phyloP scores from a whole-genome alignment of 805 yeast species.

The Candida namnaoensis region DNA sequence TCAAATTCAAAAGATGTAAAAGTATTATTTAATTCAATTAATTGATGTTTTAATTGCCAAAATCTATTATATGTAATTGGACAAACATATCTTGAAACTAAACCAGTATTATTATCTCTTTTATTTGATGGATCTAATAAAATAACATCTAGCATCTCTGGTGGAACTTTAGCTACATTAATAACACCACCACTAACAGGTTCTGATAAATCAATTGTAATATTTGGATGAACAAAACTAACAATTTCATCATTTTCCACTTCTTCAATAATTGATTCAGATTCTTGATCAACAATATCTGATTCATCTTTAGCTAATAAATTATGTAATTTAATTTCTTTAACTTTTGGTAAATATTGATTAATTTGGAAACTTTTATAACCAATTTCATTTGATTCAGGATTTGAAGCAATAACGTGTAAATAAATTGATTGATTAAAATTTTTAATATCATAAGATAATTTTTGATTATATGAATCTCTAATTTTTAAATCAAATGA shows the following conservation, averaged over 20 bases:
- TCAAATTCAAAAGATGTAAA: constrained; percentile 16
- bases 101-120: constrained; percentile 21
- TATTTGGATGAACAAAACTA: constrained; percentile 29
- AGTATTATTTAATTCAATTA: constrained; percentile 22
- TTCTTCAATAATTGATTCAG: constrained; percentile 9
- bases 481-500: constrained; percentile 4
- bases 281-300: constrained; percentile 2
- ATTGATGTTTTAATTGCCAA: constrained; percentile 28
- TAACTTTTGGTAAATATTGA: constrained; percentile 20
- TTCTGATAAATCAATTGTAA: constrained; percentile 20
- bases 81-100: constrained; percentile 27
- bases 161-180: constrained; percentile 13
- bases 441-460: constrained; percentile 11
- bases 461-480: constrained; percentile 2
- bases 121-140: constrained; percentile 18
- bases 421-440: constrained; percentile 25
- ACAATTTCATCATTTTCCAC: constrained; percentile 10
- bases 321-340: constrained; percentile 19
- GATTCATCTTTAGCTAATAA: constrained; percentile 21
- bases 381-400: constrained; percentile 10
- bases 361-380: constrained; percentile 16
- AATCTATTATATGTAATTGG: constrained; percentile 26
- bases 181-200: constrained; percentile 12
- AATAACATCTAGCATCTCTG: constrained; percentile 14
- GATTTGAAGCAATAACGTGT: constrained; percentile 18